Base-by-base conservation (phyloP, 768 basidiomycete species). In the Pulveroboletus sp. region DNA sequence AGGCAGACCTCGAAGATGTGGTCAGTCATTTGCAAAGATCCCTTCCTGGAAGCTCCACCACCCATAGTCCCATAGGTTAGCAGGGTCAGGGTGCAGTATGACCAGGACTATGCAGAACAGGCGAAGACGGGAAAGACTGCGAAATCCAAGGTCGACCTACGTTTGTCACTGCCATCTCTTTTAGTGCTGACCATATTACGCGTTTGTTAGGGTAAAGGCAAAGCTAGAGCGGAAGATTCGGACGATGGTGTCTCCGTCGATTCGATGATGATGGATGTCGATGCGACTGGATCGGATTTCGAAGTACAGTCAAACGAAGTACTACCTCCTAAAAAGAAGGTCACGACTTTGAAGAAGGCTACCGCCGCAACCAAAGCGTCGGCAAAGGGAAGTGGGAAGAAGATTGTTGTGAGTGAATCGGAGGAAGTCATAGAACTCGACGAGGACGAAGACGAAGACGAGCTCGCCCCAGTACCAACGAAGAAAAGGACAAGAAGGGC, bases 211-310 rank as follows among this genome's bases (percentile, higher is more conserved):
- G 79, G 69, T 8, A 86, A 84, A 66, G 75, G 72, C 24, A 79
- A 76, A 60, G 75, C 70, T 9, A 73, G 71, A 8, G 74, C 59
- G 2, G 76, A 76, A 21, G 76, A 76, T 3, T 84, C 78, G 3
- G 85, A 83, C 31, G 74, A 57, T 32, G 74, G 57, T 13, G 71
- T 61, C 21, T 78, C 75, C 0, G 64, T 67, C 13, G 89, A 90
- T 61, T 89, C 86, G 4, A 89, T 89, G 86, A 71, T 76, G 71
- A 83, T 87, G 79, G 86, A 92, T 42, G 65, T 89, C 40, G 86
- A 86, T 53, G 70, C 58, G 9, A 76, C 64, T 2, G 78, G 73
- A 15, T 84, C 78, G 30, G 83, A 77, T 40, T 64, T 66, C 30
- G 74, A 81, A 26, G 75, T 70, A 0, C 46, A 47, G 15, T 61